Percentiles rank a stretch among this genome's conserved stretches.
Conservation (phyloP, 805 yeast genomes). For the Cyberlindnera euphorbiiphila region DNA sequence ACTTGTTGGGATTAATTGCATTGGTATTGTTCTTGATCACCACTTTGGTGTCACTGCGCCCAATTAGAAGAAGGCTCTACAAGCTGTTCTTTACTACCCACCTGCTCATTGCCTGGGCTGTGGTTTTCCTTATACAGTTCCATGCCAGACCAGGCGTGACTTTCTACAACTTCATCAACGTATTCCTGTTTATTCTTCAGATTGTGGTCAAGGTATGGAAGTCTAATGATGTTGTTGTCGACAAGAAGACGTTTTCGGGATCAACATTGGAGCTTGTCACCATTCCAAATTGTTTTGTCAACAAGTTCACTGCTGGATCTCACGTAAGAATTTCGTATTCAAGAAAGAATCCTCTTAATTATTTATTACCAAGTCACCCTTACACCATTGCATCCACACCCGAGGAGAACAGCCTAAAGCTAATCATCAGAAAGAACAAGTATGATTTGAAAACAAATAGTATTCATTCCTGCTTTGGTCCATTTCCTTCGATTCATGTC, state of each 20-base stretch:
- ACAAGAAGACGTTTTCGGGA: constrained; percentile 17
- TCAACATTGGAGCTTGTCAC: constrained; percentile 26
- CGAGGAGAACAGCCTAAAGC: constrained; percentile 36
- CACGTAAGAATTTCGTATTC: constrained; percentile 50
- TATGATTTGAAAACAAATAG: constrained; percentile 32
- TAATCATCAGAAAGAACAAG: constrained; percentile 41
- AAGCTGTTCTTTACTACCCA: constrained; percentile 54
- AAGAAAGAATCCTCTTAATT: constrained; percentile 35
- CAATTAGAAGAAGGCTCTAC: constrained; percentile 48
- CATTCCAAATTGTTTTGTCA: constrained; percentile 17
- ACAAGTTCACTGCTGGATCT: constrained; percentile 45
- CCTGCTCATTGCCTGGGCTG: constrained; percentile 43
- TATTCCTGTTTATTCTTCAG: constrained; percentile 35
- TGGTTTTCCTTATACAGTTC: constrained; percentile 42
- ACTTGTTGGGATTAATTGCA: constrained; percentile 50
- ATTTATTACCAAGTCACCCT: constrained; percentile 64
- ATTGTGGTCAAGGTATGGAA: constrained; percentile 31
- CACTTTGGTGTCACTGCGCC: constrained; percentile 42
- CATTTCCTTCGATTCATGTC: constrained; percentile 42
- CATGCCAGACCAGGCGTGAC: constrained; percentile 74
- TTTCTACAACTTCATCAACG: constrained; percentile 30
- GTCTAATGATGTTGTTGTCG: constrained; percentile 18
- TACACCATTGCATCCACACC: constrained; percentile 52
- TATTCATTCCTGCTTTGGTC: constrained; percentile 37
- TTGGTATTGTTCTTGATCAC: constrained; percentile 36